phyloP scores from a whole-genome alignment of 495 filamentous ascomycete species.

The Neurospora africana region DNA sequence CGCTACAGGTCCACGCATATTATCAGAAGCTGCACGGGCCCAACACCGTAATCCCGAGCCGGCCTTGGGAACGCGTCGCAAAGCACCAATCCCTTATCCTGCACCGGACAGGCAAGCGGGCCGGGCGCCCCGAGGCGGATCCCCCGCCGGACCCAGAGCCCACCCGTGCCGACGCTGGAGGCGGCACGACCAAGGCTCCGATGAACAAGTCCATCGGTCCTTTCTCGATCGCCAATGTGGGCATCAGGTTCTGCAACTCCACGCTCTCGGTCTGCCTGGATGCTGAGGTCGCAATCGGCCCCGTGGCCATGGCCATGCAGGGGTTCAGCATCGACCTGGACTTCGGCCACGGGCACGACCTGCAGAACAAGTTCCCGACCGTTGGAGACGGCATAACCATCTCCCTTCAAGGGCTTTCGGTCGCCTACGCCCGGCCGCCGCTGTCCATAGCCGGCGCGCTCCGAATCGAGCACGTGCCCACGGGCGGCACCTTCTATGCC shows the following conservation, averaged over 20 bases:
- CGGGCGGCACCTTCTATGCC: conserved; percentile 11
- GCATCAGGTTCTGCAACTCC: conserved; percentile 21
- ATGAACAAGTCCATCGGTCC: conserved; percentile 4
- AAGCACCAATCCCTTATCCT: background rate
- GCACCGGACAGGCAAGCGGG: too few relatives aligned
- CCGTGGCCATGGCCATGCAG: conserved; percentile 25
- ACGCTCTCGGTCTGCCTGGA: conserved; percentile 23
- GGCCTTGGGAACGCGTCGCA: background rate
- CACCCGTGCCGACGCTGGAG: background rate
- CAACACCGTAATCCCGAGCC: too few relatives aligned
- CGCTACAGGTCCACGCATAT: too few relatives aligned
- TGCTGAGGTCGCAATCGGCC: conserved; percentile 27
- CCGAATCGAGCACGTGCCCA: conserved; percentile 20
- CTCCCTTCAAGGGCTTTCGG: conserved; percentile 23
- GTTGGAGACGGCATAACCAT: conserved; percentile 12
- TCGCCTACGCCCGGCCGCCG: conserved; percentile 23
- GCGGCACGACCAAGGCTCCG: background rate
- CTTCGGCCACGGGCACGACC: conserved; percentile 6
- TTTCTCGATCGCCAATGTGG: conserved; percentile 21
- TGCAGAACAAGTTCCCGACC: conserved; percentile 12
- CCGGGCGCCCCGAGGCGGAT: too few relatives aligned
- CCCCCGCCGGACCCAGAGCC: background rate
- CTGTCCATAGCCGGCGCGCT: conserved; percentile 20
- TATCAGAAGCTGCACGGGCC: too few relatives aligned
- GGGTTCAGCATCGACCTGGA: conserved; percentile 22